Base-by-base conservation (phyloP, 352 stramenopile genomes). In the Elongisporangium prolatum region DNA sequence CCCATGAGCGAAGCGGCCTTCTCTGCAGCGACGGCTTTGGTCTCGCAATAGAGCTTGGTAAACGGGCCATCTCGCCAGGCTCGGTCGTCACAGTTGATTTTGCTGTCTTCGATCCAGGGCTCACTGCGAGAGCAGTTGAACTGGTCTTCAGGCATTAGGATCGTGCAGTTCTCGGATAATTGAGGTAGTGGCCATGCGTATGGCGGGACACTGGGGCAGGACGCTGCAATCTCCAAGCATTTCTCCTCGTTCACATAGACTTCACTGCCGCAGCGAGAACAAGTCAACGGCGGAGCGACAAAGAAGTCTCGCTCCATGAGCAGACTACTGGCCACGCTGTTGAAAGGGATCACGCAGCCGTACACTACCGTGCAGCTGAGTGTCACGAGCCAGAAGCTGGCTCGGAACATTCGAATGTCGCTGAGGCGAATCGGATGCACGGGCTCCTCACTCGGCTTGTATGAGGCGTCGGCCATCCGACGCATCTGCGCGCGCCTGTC, bases 341-440 rank as follows among this genome's bases (percentile, higher is more conserved):
- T 97, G 59, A 96, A 97, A 24, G 88, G 88, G 17, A 96, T 74
- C 16, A 97, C 81, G 54, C 78, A 89, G 25, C 83, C 88, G 58
- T 97, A 97, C 21, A 94, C 71, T 6, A 94, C 74, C 24, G 96
- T 58, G 61, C 84, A 96, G 24, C 69, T 84, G n/a, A 94, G 56
- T 4, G 69, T 74, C 7, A 96, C 59, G 8, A 94, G 56, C 83
- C 81, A 95, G 50, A 93, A 95, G 5, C 80, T 60, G 20, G 71
- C 69, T 13, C 69, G 69, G 55, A 84, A 84, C 21, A 79, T 61
- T 16, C 71, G 65, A 25, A 84, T 56, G 52, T 84, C 74, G 21
- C 66, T 59, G 24, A 81, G 67, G 38, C 61, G 69, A 56, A 84
- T 72, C 40, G 52, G 65, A 52, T 75, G 65, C 16, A 56, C 58